These are phyloP conservation scores for Populus ilicifolia DNA, from an alignment of 345 rosid species.

Conservation along the genomic window DNA sequence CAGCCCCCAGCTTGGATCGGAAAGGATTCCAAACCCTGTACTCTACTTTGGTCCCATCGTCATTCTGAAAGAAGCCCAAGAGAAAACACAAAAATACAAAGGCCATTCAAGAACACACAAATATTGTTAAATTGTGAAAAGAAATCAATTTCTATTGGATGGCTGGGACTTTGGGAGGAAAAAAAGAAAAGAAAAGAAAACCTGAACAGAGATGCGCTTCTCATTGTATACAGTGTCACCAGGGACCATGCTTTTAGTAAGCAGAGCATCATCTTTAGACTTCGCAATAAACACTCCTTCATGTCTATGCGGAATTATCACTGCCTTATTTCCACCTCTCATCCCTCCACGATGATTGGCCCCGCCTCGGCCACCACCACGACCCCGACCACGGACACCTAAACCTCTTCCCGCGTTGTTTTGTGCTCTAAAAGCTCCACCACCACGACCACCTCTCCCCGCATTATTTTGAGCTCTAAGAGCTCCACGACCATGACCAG, in stretches of 20 bases:
- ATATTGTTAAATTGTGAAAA: no score
- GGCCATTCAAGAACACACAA: not conserved
- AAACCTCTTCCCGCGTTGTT: conserved; percentile 26
- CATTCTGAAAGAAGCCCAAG: conserved; percentile 39
- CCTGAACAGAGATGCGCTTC: conserved; percentile 88
- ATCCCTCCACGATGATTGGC: conserved; percentile 65
- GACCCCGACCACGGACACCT: conserved; percentile 40
- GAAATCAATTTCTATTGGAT: no score
- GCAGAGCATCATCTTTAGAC: conserved; percentile 91
- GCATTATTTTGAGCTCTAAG: conserved; percentile 4
- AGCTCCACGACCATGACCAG: conserved; percentile 9
- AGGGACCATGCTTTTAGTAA: conserved; percentile 83
- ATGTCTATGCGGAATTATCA: conserved; percentile 86
- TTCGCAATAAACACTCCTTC: conserved; percentile 80
- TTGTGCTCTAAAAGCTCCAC: conserved; percentile 14
- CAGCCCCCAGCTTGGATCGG: conserved; percentile 91
- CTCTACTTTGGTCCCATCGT: conserved; percentile 86
- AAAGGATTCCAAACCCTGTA: conserved; percentile 97
- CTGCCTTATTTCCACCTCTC: conserved; percentile 80
- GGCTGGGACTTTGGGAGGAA: not conserved
- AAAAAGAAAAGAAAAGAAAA: conserved; percentile 1
- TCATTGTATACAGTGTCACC: conserved; percentile 89
- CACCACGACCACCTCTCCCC: conserved; percentile 39
- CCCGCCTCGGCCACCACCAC: conserved; percentile 44
- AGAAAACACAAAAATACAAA: not conserved